Evolutionary conservation across 176 grass and related monocot species (phyloP), one percentile per base, ranked within the genome.

Genomic region (Carex scoparia): DNA sequence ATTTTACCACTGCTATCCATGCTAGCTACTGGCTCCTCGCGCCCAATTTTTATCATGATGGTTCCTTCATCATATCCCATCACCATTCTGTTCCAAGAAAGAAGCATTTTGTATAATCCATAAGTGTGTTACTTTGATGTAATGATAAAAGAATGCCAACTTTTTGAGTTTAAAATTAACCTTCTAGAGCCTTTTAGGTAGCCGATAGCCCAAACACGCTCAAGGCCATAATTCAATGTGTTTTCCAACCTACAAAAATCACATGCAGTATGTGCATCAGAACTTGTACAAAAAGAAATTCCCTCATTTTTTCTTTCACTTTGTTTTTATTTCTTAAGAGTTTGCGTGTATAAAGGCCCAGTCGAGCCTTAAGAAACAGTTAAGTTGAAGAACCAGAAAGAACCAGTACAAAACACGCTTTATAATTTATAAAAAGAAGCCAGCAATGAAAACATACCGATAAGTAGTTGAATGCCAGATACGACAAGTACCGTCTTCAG

Each of bases 401-500:
- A 84, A 31, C 53, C 13, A 89, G 2, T 79, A 7, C 33, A 60
- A 81, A 2, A 69, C 38, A 53, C 32, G 11, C 37, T 57, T 0
- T 6, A 23, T 86, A 77, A 55, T 59, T 27, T 72, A 38, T 56
- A 84, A 65, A 44, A 46, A 61, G 32, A 19, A 35, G 28, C 27
- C 13, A 79, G 61, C 35, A 49, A 85, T 54, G 30, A 80, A 77
- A 81, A 44, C 27, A 84, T 87, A 94, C 96, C 96, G 94, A 61
- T 98, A 98, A 86, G 96, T 98, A 60, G 96, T 98, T 1, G 96
- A 88, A 90, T 98, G 96, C 96, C 96, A 98, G 84, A 98, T 92
- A 84, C 96, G 91, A 85, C 92, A 86, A 85, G 96, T 98, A 28
- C 96, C 96, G 88, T 98, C 96, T 79, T 98, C 95, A 2, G 95